Percentiles rank a stretch among this genome's conserved stretches.
Conservation (phyloP, 1,139 yeast genomes). For the Kodamaea suecica region DNA sequence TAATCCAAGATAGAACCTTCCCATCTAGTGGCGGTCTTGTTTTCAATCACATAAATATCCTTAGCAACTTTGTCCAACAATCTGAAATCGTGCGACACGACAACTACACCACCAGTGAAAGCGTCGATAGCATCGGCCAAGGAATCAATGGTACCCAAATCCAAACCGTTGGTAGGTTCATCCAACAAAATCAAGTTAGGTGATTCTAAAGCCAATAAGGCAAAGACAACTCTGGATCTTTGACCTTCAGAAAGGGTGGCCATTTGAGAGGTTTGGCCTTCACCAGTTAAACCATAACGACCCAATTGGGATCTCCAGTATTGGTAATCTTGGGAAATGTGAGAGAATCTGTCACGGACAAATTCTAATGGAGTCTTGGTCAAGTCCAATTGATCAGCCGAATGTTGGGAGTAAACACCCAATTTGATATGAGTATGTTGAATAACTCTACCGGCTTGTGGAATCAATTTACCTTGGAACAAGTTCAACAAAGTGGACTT, state of each 20-base stretch:
- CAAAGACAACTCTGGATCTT: conserved; percentile 98
- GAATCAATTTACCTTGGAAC: conserved; percentile 90
- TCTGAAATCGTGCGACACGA: conserved; percentile 99
- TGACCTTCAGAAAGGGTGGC: conserved; percentile 98
- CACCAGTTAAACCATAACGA: conserved; percentile 98
- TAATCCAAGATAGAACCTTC: conserved; percentile 86
- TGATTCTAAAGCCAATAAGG: conserved; percentile 87
- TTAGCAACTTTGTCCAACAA: conserved; percentile 95
- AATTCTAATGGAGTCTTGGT: conserved; percentile 94
- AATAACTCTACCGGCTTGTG: conserved; percentile 92
- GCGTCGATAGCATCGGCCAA: conserved; percentile 93
- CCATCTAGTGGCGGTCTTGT: conserved; percentile 96
- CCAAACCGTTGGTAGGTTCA: conserved; percentile 99
- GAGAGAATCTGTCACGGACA: conserved; percentile 88
- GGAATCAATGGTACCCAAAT: conserved; percentile 96
- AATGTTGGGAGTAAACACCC: conserved; percentile 99
- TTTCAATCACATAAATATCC: conserved; percentile 93
- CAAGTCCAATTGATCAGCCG: conserved; percentile 95
- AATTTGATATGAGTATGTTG: conserved; percentile 96
- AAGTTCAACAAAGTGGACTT: conserved; percentile 92
- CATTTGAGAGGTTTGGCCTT: conserved; percentile 98
- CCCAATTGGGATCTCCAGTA: conserved; percentile 99
- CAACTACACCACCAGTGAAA: conserved; percentile 97
- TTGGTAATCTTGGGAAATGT: conserved; percentile 94
- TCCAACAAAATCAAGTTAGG: conserved; percentile 94